Evolutionary conservation across 2,329 filamentous ascomycete genomes (phyloP), one percentile per base, ranked within the genome.

Genomic region (Lasiodiplodia gonubiensis): DNA sequence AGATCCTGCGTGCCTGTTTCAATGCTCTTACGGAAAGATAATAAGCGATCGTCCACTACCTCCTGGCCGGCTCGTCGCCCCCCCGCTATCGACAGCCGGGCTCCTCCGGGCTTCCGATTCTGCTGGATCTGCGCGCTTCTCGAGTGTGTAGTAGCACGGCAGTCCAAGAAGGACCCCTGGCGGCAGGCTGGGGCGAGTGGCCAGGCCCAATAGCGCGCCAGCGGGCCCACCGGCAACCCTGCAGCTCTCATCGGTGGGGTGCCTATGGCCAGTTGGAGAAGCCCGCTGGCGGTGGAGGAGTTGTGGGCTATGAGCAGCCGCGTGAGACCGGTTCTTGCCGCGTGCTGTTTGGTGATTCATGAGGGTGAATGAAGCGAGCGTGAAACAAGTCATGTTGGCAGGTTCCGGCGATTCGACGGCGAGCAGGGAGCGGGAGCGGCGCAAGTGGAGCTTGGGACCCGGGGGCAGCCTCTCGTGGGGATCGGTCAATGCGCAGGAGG

Each of bases 291-390:
- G 46, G 46, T 51, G 18, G 42, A 46, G 42, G 42, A 21, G 42
- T n/a, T 46, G 42, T 46, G 42, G 42, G 37, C 14, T 39, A 16
- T 39, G 37, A 12, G 53, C 42, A 46, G 52, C 33, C 46, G 64
- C 64, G 21, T 67, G 54, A 67, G 64, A 66, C 64, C 64, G 64
- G 46, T 67, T 67, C 46, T 60, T 60, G 54, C 64, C 64, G 64
- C 55, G 27, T 23, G 53, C 48, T 52, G 37, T 57, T 66, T 66
- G 53, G 39, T 66, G 64, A 67, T 60, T 67, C 64, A 57, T 67
- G 64, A 67, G 25, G n/a, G 54, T 23, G 54, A 42, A 42, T 67
- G 54, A 67, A 59, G 53, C 54, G 64, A 59, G 54, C 53, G 53
- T 60, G 64, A 52, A 67, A 59, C 64, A 59, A 67, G 54, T 60